These are phyloP conservation scores for Boletellus ananas DNA, from an alignment of 768 basidiomycete species.

Conservation along the genomic window DNA sequence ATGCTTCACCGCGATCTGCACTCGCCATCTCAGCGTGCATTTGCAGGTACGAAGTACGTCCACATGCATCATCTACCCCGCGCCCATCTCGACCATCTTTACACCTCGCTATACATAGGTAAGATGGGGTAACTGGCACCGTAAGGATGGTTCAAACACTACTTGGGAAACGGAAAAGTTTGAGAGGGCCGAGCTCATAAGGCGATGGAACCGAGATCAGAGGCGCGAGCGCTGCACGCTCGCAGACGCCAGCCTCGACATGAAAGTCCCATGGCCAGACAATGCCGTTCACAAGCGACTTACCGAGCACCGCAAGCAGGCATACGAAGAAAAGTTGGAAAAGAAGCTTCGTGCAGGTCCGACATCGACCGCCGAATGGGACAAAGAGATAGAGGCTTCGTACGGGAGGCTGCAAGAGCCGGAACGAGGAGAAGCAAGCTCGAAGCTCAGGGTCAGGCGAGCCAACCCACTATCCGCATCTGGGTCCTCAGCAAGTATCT, in stretches of 20 bases:
- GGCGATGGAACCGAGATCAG: constrained; percentile 35
- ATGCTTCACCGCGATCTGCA: not conserved
- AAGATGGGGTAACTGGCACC: constrained; percentile 50
- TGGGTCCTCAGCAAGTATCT: constrained; percentile 5
- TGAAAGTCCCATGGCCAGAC: constrained; percentile 37
- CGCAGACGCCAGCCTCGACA: constrained; percentile 33
- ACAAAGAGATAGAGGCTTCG: constrained; percentile 23
- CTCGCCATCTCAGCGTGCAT: constrained; percentile 4
- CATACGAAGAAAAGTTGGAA: constrained; percentile 42
- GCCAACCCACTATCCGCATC: constrained; percentile 3
- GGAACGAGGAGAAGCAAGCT: constrained; percentile 21
- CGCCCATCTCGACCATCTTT: not conserved
- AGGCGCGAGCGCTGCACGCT: constrained; percentile 25
- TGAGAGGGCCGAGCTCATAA: constrained; percentile 18
- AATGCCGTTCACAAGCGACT: constrained; percentile 42
- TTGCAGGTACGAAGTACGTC: constrained; percentile 31
- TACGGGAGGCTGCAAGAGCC: constrained; percentile 23
- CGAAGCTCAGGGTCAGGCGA: constrained; percentile 22
- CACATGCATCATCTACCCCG: not conserved
- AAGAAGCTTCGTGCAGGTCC: constrained; percentile 7
- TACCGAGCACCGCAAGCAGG: constrained; percentile 43
- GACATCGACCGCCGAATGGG: constrained; percentile 20
- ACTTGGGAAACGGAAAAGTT: constrained; percentile 44
- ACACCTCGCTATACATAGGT: constrained; percentile 35
- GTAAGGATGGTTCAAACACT: constrained; percentile 49